A percentile compares a stretch with the other conserved stretches of the same genome.
Conservation (phyloP, 805 yeast genomes). For the Yarrowia sp. region DNA sequence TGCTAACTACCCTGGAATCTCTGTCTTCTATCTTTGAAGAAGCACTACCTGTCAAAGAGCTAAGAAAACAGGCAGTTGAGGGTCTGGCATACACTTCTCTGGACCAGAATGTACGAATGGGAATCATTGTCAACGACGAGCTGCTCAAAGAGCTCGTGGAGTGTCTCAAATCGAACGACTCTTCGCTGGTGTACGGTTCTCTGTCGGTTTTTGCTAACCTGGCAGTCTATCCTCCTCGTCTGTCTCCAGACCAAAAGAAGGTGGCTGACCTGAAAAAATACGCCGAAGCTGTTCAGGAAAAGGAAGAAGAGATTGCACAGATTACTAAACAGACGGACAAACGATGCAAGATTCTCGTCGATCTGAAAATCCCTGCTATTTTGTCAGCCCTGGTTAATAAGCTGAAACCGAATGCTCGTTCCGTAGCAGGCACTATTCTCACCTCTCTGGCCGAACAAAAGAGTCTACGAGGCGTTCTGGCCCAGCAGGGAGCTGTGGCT, state of each 20-base stretch:
- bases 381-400: slow-evolving; percentile 30
- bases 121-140: slow-evolving; percentile 28
- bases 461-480: slow-evolving; percentile 33
- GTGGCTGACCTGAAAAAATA: slow-evolving; percentile 33
- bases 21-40: slow-evolving; percentile 36
- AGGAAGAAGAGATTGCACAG: slow-evolving; percentile 28
- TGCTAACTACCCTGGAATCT: slow-evolving; percentile 26
- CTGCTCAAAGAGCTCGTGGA: slow-evolving; percentile 30
- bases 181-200: slow-evolving; percentile 37
- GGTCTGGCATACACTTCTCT: slow-evolving; percentile 41
- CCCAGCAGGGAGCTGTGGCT: slow-evolving; percentile 40
- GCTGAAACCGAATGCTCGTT: slow-evolving; percentile 32
- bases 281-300: slow-evolving; percentile 34
- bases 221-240: slow-evolving; percentile 36
- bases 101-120: slow-evolving; percentile 35
- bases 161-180: slow-evolving; percentile 27
- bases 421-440: slow-evolving; percentile 33
- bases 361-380: slow-evolving; percentile 31
- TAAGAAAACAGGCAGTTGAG: slow-evolving; percentile 35
- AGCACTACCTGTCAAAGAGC: slow-evolving; percentile 27
- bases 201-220: slow-evolving; percentile 37
- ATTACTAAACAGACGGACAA: slow-evolving; percentile 30
- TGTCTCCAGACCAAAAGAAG: slow-evolving; percentile 35
- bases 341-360: slow-evolving; percentile 33
- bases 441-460: slow-evolving; percentile 35